Evolutionary conservation across 371 early-diverging fungal genomes (phyloP), one percentile per base, ranked within the genome.

Genomic region (Vairimorpha apis): DNA sequence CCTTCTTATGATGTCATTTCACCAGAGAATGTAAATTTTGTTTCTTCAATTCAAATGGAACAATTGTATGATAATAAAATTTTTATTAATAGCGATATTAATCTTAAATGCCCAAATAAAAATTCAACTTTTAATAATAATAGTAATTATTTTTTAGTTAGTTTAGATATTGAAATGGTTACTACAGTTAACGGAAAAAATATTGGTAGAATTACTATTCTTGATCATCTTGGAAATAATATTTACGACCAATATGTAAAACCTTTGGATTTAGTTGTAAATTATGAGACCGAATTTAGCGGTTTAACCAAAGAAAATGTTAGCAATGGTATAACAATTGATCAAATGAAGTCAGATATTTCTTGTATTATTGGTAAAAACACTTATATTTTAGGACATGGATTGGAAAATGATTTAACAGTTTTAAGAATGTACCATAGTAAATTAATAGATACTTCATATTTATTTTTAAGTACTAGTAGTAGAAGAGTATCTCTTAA

Each of bases 161-260:
- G 65, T 16, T 38, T 83, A 16, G 83, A 83, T 72, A 75, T 81
- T 47, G 83, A 83, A 59, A 83, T 82, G 82, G 76, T 82, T 23
- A 25, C 47, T 21, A 82, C 79, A 32, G 59, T 58, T 14, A 25
- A 41, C 16, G 81, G 80, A 12, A 72, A 53, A 45, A 76, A 80
- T 29, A 41, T 82, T 21, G 83, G 78, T 8, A 68, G 80, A 41
- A 43, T 82, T 21, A 65, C 64, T 55, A 55, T 83, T 10, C 33
- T 83, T 44, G 76, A 80, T 60, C 16, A 65, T 30, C 14, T 55
- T 23, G 68, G 78, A 21, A 68, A 66, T n/a, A 56, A 64, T 29
- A 25, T 83, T 18, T 82, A 80, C 41, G 79, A 81, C 32, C 74
- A 80, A 70, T 74, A 53, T 59, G 51, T 83, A n/a, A 64, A 72